Percentiles rank a stretch among this genome's conserved stretches.
Conservation (phyloP, 164 flowering plant genomes). For the Brasenia schreberi region DNA sequence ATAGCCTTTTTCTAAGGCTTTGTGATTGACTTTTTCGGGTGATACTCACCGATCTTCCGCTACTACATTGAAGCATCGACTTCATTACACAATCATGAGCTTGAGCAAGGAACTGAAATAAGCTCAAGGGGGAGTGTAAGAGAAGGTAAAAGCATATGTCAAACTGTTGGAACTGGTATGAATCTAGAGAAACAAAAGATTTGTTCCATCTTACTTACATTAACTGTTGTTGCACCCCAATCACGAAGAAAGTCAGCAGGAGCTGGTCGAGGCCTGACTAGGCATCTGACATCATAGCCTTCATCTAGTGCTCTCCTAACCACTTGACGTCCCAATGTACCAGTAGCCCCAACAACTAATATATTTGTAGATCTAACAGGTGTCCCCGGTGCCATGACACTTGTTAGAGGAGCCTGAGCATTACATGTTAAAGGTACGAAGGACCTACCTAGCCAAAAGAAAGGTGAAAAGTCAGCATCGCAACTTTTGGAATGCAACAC, state of each 20-base stretch:
- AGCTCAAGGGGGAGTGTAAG: too few species aligned
- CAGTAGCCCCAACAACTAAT: slow-evolving; percentile 93
- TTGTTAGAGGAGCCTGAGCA: slow-evolving; percentile 27
- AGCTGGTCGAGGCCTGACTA: slow-evolving; percentile 89
- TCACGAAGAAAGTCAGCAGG: slow-evolving; percentile 99
- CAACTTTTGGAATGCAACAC: too few species aligned
- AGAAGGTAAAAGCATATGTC: too few species aligned
- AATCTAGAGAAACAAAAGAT: too few species aligned
- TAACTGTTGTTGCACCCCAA: slow-evolving; percentile 98
- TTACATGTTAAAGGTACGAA: slow-evolving; percentile 25
- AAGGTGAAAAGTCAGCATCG: too few species aligned
- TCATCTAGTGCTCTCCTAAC: slow-evolving; percentile 90
- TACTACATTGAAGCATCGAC: too few species aligned
- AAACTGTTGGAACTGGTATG: too few species aligned
- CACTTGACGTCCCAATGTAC: slow-evolving; percentile 88
- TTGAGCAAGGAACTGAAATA: too few species aligned
- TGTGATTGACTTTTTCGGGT: too few species aligned
- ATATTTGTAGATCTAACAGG: slow-evolving; percentile 89
- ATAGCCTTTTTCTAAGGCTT: too few species aligned
- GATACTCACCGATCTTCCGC: too few species aligned
- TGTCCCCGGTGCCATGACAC: slow-evolving; percentile 77
- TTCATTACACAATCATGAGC: too few species aligned
- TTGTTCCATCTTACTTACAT: slow-evolving; percentile 25
- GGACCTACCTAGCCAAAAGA: slow-evolving; percentile 16
- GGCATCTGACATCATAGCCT: slow-evolving; percentile 95